Percentiles rank a stretch among this genome's conserved stretches.
phyloP scores from a whole-genome alignment of 2,329 filamentous ascomycete genomes.

The Neopestalotiopsis rosae region DNA sequence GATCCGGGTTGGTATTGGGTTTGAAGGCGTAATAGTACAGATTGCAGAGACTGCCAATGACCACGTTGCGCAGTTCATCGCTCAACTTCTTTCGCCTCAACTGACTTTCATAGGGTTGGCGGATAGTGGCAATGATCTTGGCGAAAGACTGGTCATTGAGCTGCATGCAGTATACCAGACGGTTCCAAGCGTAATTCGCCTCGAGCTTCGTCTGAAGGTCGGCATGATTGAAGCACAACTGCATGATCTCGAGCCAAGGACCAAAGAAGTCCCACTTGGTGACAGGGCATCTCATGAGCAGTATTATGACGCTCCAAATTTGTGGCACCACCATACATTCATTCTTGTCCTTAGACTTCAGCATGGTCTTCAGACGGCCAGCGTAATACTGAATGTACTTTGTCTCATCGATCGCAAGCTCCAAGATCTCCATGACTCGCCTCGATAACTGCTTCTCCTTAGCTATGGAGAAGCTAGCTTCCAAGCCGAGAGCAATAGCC shows the following conservation, averaged over 20 bases:
- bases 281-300: constrained; percentile 73
- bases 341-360: constrained; percentile 66
- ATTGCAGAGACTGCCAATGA: constrained; percentile 76
- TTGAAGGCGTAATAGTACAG: constrained; percentile 84
- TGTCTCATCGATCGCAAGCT: constrained; percentile 61
- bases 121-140: constrained; percentile 60
- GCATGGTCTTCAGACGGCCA: constrained; percentile 70
- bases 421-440: constrained; percentile 68
- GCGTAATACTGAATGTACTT: constrained; percentile 75
- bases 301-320: constrained; percentile 84
- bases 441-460: constrained; percentile 71
- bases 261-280: constrained; percentile 76
- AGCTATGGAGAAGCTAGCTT: constrained; percentile 72
- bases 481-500: constrained; percentile 76
- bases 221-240: constrained; percentile 82
- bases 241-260: constrained; percentile 79
- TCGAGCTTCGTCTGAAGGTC: constrained; percentile 74
- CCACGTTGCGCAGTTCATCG: constrained; percentile 61
- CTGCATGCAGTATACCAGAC: constrained; percentile 77
- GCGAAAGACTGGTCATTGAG: constrained; percentile 65
- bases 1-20: constrained; percentile 67
- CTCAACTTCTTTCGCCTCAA: constrained; percentile 69
- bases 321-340: constrained; percentile 75
- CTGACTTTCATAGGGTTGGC: constrained; percentile 71
- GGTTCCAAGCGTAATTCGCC: constrained; percentile 85